Evolutionary conservation across 768 basidiomycete genomes (phyloP), one percentile per base, ranked within the genome.

Genomic region (Tulasnella sp.): DNA sequence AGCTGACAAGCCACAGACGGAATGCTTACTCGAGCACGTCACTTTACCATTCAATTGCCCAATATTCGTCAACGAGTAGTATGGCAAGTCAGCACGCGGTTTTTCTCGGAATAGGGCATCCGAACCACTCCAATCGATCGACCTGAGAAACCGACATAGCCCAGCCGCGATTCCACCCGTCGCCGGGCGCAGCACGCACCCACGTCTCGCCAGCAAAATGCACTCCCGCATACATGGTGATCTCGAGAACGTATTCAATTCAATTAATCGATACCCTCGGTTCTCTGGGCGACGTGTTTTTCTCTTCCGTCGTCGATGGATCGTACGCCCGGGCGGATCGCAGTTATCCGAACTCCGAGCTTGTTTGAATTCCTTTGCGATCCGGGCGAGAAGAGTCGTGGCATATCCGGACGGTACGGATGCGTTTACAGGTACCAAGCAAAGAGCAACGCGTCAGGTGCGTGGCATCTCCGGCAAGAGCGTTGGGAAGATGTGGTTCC

Each of bases 81-180:
- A 54, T 54, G 54, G 54, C n/a, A 6, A 24, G 28, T 34, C 16
- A 37, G 64, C 64, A 69, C 31, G 54, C 54, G 34, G 34, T 12
- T 14, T 12, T 16, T 69, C 20, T 69, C 64, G 64, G 64, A 69
- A 69, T 14, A 6, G 64, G 9, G 31, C 64, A 69, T 69, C 64
- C 64, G 64, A 69, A 69, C 28, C 31, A 37, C 64, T 34, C 31
- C 64, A 28, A 69, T 69, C 64, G 64, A 69, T 69, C 64, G 16
- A 69, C 28, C 34, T 16, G 64, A 18, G 64, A 69, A 69, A 69
- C 28, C 64, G 64, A 69, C 64, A 69, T 69, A 69, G 64, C 64
- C 64, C 64, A 69, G 64, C 24, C 64, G 64, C 64, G 64, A 28
- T 37, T 28, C 64, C 64, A 37, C 16, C 34, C 64, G 31, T 28